A percentile compares a stretch with the other conserved stretches of the same genome.
Conservation (phyloP, 805 yeast species). For the Diddensiella caesifluorescens region DNA sequence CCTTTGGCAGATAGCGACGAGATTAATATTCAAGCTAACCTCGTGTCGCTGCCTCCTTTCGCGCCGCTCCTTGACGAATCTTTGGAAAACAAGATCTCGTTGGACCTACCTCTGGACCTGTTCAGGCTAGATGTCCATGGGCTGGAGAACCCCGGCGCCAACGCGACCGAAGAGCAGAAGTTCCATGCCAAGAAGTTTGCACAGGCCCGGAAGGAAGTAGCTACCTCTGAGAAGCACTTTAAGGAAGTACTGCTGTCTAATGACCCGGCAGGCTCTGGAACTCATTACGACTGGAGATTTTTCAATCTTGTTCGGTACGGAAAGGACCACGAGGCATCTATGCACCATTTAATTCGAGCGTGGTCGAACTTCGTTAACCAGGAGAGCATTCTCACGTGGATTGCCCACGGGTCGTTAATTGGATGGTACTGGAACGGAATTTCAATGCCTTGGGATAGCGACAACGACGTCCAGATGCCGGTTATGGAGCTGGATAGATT, state of each 20-base stretch:
- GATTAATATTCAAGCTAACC: too few relatives aligned
- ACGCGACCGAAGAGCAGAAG: constrained; percentile 9
- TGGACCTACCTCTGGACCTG: constrained; percentile 13
- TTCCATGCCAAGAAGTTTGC: constrained; percentile 18
- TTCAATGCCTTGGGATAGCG: constrained; percentile 49
- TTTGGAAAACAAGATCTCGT: constrained; percentile 12
- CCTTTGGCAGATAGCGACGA: too few relatives aligned
- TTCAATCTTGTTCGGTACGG: constrained; percentile 42
- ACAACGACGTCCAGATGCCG: constrained; percentile 48
- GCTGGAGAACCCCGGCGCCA: constrained; percentile 6
- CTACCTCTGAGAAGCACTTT: constrained; percentile 20
- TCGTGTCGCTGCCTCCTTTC: too few relatives aligned
- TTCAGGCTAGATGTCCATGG: constrained; percentile 17
- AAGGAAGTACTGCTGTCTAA: constrained; percentile 17
- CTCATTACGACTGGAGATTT: constrained; percentile 62
- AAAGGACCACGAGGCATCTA: constrained; percentile 39
- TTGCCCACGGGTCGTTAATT: constrained; percentile 44
- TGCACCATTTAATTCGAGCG: constrained; percentile 43
- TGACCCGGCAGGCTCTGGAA: constrained; percentile 23
- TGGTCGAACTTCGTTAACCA: constrained; percentile 43
- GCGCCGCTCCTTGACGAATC: constrained; percentile 4
- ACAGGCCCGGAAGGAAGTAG: constrained; percentile 10
- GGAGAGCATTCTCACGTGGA: constrained; percentile 42
- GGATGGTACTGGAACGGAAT: constrained; percentile 50
- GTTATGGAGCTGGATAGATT: constrained; percentile 42